Evolutionary conservation across 257 asterid genomes (phyloP), one percentile per base, ranked within the genome.

Genomic region (Gynochthodes officinalis): DNA sequence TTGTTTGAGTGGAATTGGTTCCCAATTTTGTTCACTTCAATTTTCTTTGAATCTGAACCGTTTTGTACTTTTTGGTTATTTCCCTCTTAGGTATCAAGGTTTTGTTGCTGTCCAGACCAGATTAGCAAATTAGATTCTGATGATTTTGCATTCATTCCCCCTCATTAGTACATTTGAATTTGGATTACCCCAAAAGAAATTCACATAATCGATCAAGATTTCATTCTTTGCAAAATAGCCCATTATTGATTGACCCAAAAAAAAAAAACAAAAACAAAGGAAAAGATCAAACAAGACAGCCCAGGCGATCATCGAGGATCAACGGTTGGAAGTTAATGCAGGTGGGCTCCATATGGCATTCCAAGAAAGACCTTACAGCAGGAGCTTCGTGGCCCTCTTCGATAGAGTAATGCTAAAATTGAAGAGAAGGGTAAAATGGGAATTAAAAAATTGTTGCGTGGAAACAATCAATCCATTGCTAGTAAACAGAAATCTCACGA

Each of bases 391-490:
- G 60, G 60, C 30, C 28, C n/a, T 53, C 30, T 53, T 19, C 7
- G 30, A 53, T 53, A 37, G 37, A 59, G 40, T 30, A 35, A 39
- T n/a, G n/a, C n/a, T n/a, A 18, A 35, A 35, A 48, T 37, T 35
- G 27, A 9, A 5, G 27, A 30, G 9, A 39, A 28, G 78, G 78
- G 69, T 59, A 75, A 75, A 67, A 44, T 4, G 10, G 78, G 74
- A 59, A 75, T 59, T 33, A 55, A 57, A 19, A 4, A 12, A 19
- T 14, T 48, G 21, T n/a, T 28, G 25, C 40, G 59, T 3, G 57
- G 67, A 73, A 73, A 64, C 78, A 74, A 74, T 64, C 78, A 42
- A 16, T 52, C 33, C 0, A 39, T 35, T 23, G 2, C 7, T 61
- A 18, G 44, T 21, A 1, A 48, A 48, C 13, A 48, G 21, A 21